Evolutionary conservation across 2,329 filamentous ascomycete genomes (phyloP), one percentile per base, ranked within the genome.

Genomic region (Scedosporium dehoogii): DNA sequence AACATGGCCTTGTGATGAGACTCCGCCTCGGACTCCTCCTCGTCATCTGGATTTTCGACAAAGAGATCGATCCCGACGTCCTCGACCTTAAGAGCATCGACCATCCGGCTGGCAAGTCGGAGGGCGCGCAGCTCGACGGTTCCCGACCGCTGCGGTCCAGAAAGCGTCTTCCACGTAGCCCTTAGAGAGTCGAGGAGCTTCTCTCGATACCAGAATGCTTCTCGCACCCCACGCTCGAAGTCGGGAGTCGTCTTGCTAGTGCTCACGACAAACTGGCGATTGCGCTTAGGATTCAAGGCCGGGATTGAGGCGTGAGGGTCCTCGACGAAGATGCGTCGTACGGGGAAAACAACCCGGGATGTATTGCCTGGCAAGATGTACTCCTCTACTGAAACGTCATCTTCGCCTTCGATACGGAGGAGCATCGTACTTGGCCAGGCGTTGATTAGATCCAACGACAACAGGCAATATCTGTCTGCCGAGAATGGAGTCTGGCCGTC

Each of bases 151-250:
- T 75, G 73, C 0, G 78, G 77, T 1, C 77, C 77, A 1, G 78
- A 77, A 1, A 67, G 77, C 0, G 84, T 85, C 62, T 78, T 83
- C 92, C 92, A 97, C 0, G 80, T 84, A 0, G 88, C 91, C 27
- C 80, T 81, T 9, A 96, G 75, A 51, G 80, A 79, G 64, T 88
- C 86, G 3, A 97, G 81, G 1, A 97, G 81, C 70, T 85, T 86
- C 72, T 96, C 90, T 16, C 92, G 85, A 73, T 91, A 96, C 92
- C 92, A 97, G 72, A 97, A 97, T 0, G 87, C 85, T 74, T 96
- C 91, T 60, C 92, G 82, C 64, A 82, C 88, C 12, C 86, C 83
- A 41, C 89, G 84, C 74, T 97, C 92, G 53, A 83, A 84, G 66
- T 94, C 91, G 0, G 91, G 89, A 0, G 89, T 87, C 62, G 92